Percentiles rank a stretch among this genome's conserved stretches.
These are phyloP conservation scores for Jamesozyma piceae DNA, from an alignment of 805 yeast genomes.

Conservation along the genomic window DNA sequence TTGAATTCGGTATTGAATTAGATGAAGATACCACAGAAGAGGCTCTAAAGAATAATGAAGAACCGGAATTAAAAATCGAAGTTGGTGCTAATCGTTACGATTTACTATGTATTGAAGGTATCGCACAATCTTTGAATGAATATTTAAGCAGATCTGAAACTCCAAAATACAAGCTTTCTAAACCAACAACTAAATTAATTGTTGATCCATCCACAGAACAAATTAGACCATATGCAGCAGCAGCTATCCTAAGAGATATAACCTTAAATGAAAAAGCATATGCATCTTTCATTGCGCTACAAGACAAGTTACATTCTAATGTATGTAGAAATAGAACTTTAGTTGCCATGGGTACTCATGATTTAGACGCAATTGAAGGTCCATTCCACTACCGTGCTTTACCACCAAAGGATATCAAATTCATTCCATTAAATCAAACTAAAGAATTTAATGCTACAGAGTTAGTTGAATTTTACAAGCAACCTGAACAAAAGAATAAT, in stretches of 20 bases:
- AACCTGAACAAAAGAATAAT: slow-evolving; percentile 70
- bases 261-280: slow-evolving; percentile 76
- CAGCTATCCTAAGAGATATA: slow-evolving; percentile 83
- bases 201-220: slow-evolving; percentile 64
- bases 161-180: slow-evolving; percentile 58
- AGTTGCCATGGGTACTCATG: slow-evolving; percentile 98
- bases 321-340: slow-evolving; percentile 94
- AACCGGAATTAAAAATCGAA: slow-evolving; percentile 93
- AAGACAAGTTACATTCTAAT: slow-evolving; percentile 91
- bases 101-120: slow-evolving; percentile 96
- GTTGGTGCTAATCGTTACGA: slow-evolving; percentile 98
- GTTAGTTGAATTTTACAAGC: slow-evolving; percentile 72
- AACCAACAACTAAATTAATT: slow-evolving; percentile 58
- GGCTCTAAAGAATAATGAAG: slow-evolving; percentile 37
- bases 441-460: slow-evolving; percentile 63
- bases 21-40: slow-evolving; percentile 91
- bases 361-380: slow-evolving; percentile 65
- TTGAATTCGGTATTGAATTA: slow-evolving; percentile 93
- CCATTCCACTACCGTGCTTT: slow-evolving; percentile 86
- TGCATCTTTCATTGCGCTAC: slow-evolving; percentile 90
- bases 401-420: slow-evolving; percentile 66
- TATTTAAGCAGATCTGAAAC: slow-evolving; percentile 61
- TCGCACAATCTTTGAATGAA: slow-evolving; percentile 88
- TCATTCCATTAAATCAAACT: slow-evolving; percentile 65
- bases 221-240: slow-evolving; percentile 89